Evolutionary conservation across 176 grass and related monocot species (phyloP), one percentile per base, ranked within the genome.

Genomic region (Rhynchospora breviuscula): DNA sequence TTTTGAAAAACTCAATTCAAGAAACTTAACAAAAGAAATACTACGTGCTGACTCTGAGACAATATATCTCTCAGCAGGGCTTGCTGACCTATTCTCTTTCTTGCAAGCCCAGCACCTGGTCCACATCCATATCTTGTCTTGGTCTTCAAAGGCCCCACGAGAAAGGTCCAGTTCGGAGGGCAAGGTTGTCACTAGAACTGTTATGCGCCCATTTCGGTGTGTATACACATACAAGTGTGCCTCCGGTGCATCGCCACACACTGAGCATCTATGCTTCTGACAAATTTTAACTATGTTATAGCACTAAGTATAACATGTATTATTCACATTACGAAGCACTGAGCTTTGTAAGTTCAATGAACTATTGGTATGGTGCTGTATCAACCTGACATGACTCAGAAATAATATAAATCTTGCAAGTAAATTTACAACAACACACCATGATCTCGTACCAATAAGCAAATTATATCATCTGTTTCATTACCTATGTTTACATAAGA

Each of bases 71-170:
- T 40, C 83, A 47, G 84, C 89, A 63, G 89, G 85, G 62, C 59
- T 45, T 8, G 67, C 40, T 13, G 75, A 15, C 6, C 73, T 74
- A 72, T 33, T 80, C 66, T 91, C 87, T 85, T 46, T 87, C 79
- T 88, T 86, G 82, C 95, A 98, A 88, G 86, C 89, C 84, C 94
- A 87, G 77, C 95, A 98, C 74, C 89, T 87, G 44, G 90, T 98
- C 95, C 95, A 98, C 95, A 95, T 93, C 95, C 95, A 98, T 89
- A 98, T 95, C 87, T 71, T 91, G 83, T 89, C 89, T 84, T 90
- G 88, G 83, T 40, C 68, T 68, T 88, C 85, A 45, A 33, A 46
- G 25, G 53, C 19, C 35, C 7, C 21, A 82, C 81, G 84, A 0
- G 92, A 85, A 31, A 98, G 86, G 78, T 66, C 35, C 44, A 12